Percentiles rank a stretch among this genome's conserved stretches.
Evolutionary conservation across 345 rosid species (phyloP).

Genomic region (Rhizophora mangle): DNA sequence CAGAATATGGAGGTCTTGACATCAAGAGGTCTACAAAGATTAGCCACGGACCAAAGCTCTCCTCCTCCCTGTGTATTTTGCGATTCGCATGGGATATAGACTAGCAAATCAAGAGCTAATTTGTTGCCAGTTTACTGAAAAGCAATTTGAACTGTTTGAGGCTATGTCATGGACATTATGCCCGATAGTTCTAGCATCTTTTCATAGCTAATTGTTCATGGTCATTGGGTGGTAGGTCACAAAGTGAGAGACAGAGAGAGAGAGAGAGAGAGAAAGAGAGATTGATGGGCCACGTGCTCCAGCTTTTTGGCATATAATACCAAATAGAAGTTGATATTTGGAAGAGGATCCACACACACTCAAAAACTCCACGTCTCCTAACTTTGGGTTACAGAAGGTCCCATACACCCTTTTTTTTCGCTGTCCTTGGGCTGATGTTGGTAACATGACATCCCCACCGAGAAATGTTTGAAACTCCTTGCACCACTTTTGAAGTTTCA

Average conservation of each 20-base stretch:
- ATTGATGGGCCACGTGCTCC: conserved; percentile 12
- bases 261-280: background rate
- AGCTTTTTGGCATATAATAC: conserved; percentile 30
- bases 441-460: conserved; percentile 48
- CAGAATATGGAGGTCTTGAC: too few relatives aligned
- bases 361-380: conserved; percentile 35
- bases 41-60: too few relatives aligned
- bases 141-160: conserved; percentile 15
- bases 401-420: conserved; percentile 32
- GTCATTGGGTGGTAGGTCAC: background rate
- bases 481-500: conserved; percentile 39
- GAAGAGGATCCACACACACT: conserved; percentile 34
- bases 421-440: conserved; percentile 21
- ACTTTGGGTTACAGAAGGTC: conserved; percentile 52
- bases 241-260: background rate
- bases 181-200: background rate
- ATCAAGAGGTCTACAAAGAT: too few relatives aligned
- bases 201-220: background rate
- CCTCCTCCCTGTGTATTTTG: too few relatives aligned
- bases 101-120: too few relatives aligned
- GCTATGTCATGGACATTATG: conserved; percentile 9
- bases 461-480: background rate
- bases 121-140: background rate
- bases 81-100: too few relatives aligned
- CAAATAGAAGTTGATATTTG: conserved; percentile 30